These are phyloP conservation scores for Pelargonium cotyledonis DNA, from an alignment of 441 rosid genomes.

Conservation along the genomic window DNA sequence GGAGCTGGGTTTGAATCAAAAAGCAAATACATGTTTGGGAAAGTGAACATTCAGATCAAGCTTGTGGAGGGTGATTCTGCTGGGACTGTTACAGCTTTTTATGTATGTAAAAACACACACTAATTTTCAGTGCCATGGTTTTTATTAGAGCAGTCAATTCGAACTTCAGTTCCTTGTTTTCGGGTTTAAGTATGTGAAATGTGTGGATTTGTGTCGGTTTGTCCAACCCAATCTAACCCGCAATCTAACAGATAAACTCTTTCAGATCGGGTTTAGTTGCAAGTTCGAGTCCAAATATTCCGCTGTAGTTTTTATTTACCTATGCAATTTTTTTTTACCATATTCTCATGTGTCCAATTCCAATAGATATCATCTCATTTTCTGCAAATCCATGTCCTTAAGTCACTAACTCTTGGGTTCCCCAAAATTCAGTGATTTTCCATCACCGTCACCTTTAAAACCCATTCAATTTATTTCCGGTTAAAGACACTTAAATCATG, in stretches of 20 bases:
- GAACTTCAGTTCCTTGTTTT: too few species aligned
- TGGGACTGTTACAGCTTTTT: slow-evolving; percentile 85
- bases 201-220: too few species aligned
- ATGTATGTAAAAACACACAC: slow-evolving; percentile 39
- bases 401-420: slow-evolving; percentile 14
- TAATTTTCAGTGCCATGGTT: too few species aligned
- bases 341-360: too few species aligned
- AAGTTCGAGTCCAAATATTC: too few species aligned
- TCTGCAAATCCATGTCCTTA: slow-evolving; percentile 4
- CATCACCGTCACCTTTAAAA: not conserved
- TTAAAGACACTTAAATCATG: slow-evolving; percentile 6
- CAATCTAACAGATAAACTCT: too few species aligned
- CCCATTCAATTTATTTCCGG: not conserved
- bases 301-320: too few species aligned
- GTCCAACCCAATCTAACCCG: too few species aligned
- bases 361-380: slow-evolving; percentile 17
- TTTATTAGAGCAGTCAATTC: too few species aligned
- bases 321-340: too few species aligned
- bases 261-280: too few species aligned
- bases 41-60: slow-evolving; percentile 78
- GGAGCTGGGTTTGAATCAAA: slow-evolving; percentile 92
- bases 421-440: not conserved
- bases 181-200: too few species aligned
- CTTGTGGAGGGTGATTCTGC: slow-evolving; percentile 83
- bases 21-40: slow-evolving; percentile 82